phyloP scores from a whole-genome alignment of 805 yeast genomes.

The Cyberlindnera euphorbiiphila region DNA sequence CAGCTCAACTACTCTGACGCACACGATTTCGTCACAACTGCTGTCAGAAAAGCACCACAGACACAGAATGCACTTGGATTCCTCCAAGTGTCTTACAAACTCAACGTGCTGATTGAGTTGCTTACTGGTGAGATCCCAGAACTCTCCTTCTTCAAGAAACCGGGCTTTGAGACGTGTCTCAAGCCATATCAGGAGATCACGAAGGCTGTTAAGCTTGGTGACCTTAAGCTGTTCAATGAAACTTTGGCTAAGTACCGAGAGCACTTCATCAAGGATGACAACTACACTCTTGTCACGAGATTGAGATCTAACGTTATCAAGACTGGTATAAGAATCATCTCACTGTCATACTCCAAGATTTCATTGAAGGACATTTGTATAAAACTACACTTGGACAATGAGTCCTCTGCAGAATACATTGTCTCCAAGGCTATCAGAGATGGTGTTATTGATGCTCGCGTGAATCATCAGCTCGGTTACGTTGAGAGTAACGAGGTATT shows the following conservation, averaged over 20 bases:
- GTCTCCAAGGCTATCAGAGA: slow-evolving; percentile 96
- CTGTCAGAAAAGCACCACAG: slow-evolving; percentile 95
- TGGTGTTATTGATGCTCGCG: slow-evolving; percentile 93
- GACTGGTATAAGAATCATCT: slow-evolving; percentile 92
- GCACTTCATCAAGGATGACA: slow-evolving; percentile 68
- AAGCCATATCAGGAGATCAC: slow-evolving; percentile 84
- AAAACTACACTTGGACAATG: slow-evolving; percentile 86
- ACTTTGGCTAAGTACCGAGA: slow-evolving; percentile 61
- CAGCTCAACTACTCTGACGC: slow-evolving; percentile 92
- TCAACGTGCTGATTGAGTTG: slow-evolving; percentile 82
- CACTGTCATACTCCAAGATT: slow-evolving; percentile 84
- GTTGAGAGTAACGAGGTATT: slow-evolving; percentile 86
- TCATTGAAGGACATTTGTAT: slow-evolving; percentile 92
- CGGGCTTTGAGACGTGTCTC: slow-evolving; percentile 53
- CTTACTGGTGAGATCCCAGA: slow-evolving; percentile 97
- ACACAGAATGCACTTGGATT: slow-evolving; percentile 82
- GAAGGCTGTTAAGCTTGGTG: slow-evolving; percentile 90
- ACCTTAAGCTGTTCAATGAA: slow-evolving; percentile 72
- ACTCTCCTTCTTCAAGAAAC: slow-evolving; percentile 70
- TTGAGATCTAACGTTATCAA: slow-evolving; percentile 95
- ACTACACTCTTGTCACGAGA: slow-evolving; percentile 78
- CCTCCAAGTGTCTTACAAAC: slow-evolving; percentile 82
- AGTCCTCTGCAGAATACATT: slow-evolving; percentile 94
- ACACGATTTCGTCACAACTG: slow-evolving; percentile 86
- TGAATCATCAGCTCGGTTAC: slow-evolving; percentile 85